These are phyloP conservation scores for Fimicolochytrium jonesii DNA, from an alignment of 192 early-diverging fungal genomes.

Conservation along the genomic window DNA sequence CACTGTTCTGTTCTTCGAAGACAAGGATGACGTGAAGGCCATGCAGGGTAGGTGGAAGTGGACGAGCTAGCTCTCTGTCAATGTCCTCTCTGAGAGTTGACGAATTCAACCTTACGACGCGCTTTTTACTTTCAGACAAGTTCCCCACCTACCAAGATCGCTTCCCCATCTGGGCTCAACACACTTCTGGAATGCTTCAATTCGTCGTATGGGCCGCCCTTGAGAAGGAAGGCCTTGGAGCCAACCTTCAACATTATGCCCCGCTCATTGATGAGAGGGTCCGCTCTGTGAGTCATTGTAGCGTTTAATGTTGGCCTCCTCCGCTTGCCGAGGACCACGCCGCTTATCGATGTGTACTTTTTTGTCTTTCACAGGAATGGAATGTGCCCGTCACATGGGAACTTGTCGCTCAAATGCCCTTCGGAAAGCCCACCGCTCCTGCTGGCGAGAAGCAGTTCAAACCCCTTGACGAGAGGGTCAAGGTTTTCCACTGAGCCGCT, in stretches of 20 bases:
- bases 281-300: too few relatives aligned
- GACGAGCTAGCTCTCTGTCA: too few relatives aligned
- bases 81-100: too few relatives aligned
- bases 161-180: constrained; percentile 6
- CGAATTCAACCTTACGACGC: too few relatives aligned
- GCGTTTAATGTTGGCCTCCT: too few relatives aligned
- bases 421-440: constrained; percentile 14
- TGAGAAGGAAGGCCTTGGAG: constrained; percentile 19
- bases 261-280: constrained; percentile 4
- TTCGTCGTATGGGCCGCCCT: constrained; percentile 28
- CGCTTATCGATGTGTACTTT: too few relatives aligned
- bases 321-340: too few relatives aligned
- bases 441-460: constrained; percentile 4
- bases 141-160: constrained; percentile 13
- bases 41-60: too few relatives aligned
- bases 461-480: too few relatives aligned
- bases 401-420: constrained; percentile 27
- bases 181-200: constrained; percentile 27
- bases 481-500: too few relatives aligned
- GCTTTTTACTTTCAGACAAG: too few relatives aligned
- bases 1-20: constrained; percentile 34
- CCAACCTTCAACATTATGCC: constrained; percentile 24
- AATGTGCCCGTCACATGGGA: constrained; percentile 21
- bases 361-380: too few relatives aligned
- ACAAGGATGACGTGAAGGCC: not conserved